Base-by-base conservation (phyloP, 441 rosid genomes). In the Codiaeum variegatum region DNA sequence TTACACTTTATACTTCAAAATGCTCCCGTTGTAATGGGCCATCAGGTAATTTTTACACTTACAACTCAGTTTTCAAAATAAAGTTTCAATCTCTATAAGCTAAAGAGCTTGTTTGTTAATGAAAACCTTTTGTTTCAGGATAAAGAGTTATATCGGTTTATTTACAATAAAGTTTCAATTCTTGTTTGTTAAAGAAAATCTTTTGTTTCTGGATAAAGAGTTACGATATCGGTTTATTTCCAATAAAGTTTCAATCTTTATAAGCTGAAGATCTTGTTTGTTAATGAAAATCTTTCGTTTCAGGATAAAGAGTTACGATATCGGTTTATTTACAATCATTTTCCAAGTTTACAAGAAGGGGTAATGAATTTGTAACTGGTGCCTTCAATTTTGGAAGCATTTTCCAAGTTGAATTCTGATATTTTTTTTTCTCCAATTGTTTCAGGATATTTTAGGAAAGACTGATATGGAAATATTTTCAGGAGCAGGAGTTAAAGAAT, bases 1-100 rank as follows among this genome's bases (percentile, higher is more conserved):
- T 80, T 95, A 81, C 99, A 95, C 77, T 95, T 95, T 73, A 90
- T 93, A 34, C 98, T 95, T 61, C 94, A 91, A 80, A 90, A 77
- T 86, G 99, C 99, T 56, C 98, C 99, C 10, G 88, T 94, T 74
- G 98, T 92, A 31, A 91, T 92, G 51, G 98, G 99, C 0, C 98
- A 95, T 86, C 99, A 90, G 97, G 97, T 91, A 84, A 49, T 51
- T n/a, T n/a, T n/a, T n/a, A n/a, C n/a, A n/a, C n/a, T n/a, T 32
- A 18, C 12, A 21, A 38, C 34, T 46, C 15, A 9, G 42, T 7
- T 1, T 6, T 36, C 13, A 40, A 40, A 11, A 40, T 9, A 40
- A 40, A 9, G 8, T 40, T 0, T 40, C 60, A 49, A n/a, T 55
- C 21, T 44, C 7, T 19, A 7, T 16, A 18, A 16, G 69, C 67